phyloP scores from a whole-genome alignment of 2,329 filamentous ascomycete genomes.

The Aspergillus oerlinghausenensis region DNA sequence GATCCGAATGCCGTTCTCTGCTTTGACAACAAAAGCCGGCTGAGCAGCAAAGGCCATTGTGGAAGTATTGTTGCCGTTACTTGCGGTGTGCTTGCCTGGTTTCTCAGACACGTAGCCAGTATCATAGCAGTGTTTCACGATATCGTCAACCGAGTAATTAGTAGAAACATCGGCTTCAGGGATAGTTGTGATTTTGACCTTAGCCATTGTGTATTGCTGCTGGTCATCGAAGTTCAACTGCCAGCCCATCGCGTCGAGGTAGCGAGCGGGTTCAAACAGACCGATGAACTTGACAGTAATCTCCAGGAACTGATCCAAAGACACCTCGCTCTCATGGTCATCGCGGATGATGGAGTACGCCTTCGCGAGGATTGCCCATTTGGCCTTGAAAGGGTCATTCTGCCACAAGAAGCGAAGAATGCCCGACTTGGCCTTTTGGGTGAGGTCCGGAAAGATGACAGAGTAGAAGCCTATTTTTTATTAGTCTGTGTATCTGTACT shows the following conservation, averaged over 20 bases:
- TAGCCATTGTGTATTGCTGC: conserved; percentile 20
- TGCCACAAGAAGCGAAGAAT: conserved; percentile 49
- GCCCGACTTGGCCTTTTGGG: conserved; percentile 52
- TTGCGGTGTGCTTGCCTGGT: conserved; percentile 5
- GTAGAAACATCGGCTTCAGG: conserved; percentile 21
- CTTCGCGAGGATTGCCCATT: conserved; percentile 52
- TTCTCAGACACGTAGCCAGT: conserved; percentile 23
- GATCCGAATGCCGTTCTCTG: conserved; percentile 11
- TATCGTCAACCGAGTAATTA: conserved; percentile 28
- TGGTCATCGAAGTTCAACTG: conserved; percentile 30
- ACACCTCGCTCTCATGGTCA: conserved; percentile 44
- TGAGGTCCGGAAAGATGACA: conserved; percentile 41
- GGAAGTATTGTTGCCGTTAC: conserved; percentile 9
- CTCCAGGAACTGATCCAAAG: conserved; percentile 46
- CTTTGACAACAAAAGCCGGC: conserved; percentile 12
- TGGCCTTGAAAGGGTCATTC: conserved; percentile 46
- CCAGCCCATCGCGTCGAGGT: conserved; percentile 48
- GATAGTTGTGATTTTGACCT: conserved; percentile 12
- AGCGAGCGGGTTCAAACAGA: conserved; percentile 43
- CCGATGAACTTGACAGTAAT: conserved; percentile 45
- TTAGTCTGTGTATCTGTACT: conserved; percentile 7
- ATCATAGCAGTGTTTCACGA: conserved; percentile 29
- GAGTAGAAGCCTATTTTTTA: conserved; percentile 43
- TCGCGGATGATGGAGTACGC: conserved; percentile 54
- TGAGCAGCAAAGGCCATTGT: conserved; percentile 25